phyloP scores from a whole-genome alignment of 805 yeast species.

The Yarrowia alimentaria region DNA sequence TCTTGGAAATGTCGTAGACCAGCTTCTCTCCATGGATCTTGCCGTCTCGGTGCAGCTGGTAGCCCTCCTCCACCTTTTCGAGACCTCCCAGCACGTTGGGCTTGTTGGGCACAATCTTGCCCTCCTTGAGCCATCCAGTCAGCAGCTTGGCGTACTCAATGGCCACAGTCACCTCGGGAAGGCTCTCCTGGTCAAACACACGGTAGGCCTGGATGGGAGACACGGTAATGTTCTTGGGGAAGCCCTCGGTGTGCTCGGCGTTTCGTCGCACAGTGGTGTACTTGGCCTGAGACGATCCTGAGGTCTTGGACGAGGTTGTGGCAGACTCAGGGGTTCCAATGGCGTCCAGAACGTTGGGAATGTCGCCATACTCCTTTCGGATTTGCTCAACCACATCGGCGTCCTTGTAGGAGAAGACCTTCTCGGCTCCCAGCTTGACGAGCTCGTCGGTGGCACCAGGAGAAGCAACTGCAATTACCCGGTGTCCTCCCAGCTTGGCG shows the following conservation, averaged over 20 bases:
- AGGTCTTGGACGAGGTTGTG: slow-evolving; percentile 9
- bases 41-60: slow-evolving; percentile 19
- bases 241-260: slow-evolving; percentile 20
- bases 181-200: slow-evolving; percentile 19
- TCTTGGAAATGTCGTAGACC: slow-evolving; percentile 14
- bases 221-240: slow-evolving; percentile 11
- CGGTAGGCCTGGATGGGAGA: slow-evolving; percentile 20
- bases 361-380: slow-evolving; percentile 14
- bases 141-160: slow-evolving; percentile 9
- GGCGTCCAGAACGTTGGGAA: slow-evolving; percentile 15
- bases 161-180: slow-evolving; percentile 21
- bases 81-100: slow-evolving; percentile 20
- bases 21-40: slow-evolving; percentile 25
- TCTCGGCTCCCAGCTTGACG: slow-evolving; percentile 13
- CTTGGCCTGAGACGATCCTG: slow-evolving; percentile 3
- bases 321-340: slow-evolving; percentile 22
- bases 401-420: slow-evolving; percentile 17
- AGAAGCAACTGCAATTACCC: slow-evolving; percentile 17
- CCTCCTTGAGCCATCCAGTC: slow-evolving; percentile 16
- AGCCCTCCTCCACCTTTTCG: slow-evolving; percentile 14
- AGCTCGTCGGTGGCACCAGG: slow-evolving; percentile 7
- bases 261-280: slow-evolving; percentile 23
- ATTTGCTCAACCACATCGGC: slow-evolving; percentile 23
- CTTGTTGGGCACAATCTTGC: slow-evolving; percentile 15
- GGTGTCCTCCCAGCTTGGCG: slow-evolving; percentile 24